Conservation (phyloP, 2,329 filamentous ascomycete species). For the Zasmidium angulare region DNA sequence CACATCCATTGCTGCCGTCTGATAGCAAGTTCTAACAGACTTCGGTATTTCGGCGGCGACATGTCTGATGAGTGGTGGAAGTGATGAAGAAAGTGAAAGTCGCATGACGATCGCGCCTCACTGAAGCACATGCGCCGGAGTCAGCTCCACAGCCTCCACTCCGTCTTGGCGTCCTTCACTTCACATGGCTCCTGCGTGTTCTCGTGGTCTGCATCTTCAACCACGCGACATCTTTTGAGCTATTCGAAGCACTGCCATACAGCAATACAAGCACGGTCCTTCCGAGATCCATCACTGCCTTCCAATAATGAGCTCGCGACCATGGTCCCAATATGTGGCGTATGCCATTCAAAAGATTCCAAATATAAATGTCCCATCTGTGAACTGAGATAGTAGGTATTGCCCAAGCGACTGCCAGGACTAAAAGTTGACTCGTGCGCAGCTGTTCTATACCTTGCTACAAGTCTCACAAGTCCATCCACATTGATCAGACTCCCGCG, state of each 20-base stretch:
- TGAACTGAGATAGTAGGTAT: slow-evolving; percentile 45
- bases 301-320: slow-evolving; percentile 11
- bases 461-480: slow-evolving; percentile 37
- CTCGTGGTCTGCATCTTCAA: background rate
- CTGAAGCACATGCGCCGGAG: background rate
- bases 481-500: slow-evolving; percentile 21
- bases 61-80: slow-evolving; percentile 17
- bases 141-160: too few relatives aligned
- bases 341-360: slow-evolving; percentile 45
- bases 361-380: slow-evolving; percentile 55
- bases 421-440: slow-evolving; percentile 8
- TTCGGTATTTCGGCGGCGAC: slow-evolving; percentile 32
- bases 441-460: slow-evolving; percentile 43
- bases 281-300: background rate
- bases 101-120: background rate
- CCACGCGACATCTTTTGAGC: background rate
- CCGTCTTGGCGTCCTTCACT: background rate
- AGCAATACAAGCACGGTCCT: background rate
- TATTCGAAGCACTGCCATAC: background rate
- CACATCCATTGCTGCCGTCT: slow-evolving; percentile 25
- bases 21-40: slow-evolving; percentile 29
- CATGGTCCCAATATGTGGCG: slow-evolving; percentile 43
- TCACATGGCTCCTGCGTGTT: background rate
- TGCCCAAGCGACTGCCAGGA: background rate
- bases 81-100: slow-evolving; percentile 5